Conservation (phyloP, 257 asterid genomes). For the Solanum piurae region DNA sequence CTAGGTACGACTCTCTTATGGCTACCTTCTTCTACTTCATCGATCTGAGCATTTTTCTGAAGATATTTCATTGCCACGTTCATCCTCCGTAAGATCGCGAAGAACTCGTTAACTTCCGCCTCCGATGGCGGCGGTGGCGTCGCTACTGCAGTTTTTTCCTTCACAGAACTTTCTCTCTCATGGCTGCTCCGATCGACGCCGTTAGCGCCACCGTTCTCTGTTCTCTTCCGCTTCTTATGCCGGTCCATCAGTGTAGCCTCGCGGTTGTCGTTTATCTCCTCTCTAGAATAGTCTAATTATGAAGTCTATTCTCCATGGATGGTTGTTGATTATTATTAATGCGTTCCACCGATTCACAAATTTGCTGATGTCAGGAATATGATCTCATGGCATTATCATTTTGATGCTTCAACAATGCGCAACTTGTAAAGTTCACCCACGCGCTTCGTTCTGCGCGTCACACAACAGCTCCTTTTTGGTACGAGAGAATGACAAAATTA, state of each 20-base stretch:
- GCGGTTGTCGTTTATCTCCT: not conserved
- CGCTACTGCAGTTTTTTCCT: not conserved
- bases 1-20: not conserved
- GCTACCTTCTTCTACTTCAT: not conserved
- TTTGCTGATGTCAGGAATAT: not conserved
- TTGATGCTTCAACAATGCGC: not conserved
- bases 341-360: not conserved
- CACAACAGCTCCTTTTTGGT: not conserved
- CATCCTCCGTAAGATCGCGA: not conserved
- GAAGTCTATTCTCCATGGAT: not conserved
- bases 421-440: not conserved
- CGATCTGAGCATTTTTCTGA: not conserved
- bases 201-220: not conserved
- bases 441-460: not conserved
- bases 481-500: not conserved
- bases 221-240: not conserved
- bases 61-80: not conserved
- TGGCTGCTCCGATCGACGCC: not conserved
- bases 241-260: not conserved
- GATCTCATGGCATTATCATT: not conserved
- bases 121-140: not conserved
- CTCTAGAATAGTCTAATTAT: not conserved
- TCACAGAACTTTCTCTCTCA: not conserved
- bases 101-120: not conserved
- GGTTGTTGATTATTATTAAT: not conserved